phyloP scores from a whole-genome alignment of 139 green algal genomes.

The Tetraselmis chui region DNA sequence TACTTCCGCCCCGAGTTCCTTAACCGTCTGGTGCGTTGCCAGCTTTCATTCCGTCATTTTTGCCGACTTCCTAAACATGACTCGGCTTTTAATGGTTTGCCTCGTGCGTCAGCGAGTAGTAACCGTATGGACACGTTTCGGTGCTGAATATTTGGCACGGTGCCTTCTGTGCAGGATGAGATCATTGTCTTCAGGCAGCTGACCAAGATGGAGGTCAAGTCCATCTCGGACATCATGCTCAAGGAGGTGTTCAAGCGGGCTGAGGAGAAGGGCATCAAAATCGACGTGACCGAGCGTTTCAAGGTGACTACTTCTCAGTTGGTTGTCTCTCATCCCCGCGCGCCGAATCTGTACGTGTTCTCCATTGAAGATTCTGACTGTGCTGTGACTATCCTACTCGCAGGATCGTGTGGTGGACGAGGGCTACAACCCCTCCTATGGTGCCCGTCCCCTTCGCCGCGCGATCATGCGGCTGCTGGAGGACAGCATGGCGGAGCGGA shows the following conservation, averaged over 20 bases:
- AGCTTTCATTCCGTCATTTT: too few relatives aligned
- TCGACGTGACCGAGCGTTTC: slow-evolving; percentile 70
- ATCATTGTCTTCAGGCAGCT: slow-evolving; percentile 99
- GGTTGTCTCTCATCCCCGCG: background rate
- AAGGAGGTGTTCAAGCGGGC: slow-evolving; percentile 84
- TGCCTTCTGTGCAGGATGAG: slow-evolving; percentile 84
- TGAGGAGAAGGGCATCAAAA: slow-evolving; percentile 93
- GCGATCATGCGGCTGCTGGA: slow-evolving; percentile 99
- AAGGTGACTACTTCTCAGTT: too few relatives aligned
- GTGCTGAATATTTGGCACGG: too few relatives aligned
- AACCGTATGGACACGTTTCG: too few relatives aligned
- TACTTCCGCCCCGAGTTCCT: background rate
- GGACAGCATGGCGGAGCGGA: slow-evolving; percentile 91
- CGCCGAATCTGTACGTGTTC: slow-evolving; percentile 15
- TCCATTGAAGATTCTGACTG: slow-evolving; percentile 3
- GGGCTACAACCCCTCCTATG: slow-evolving; percentile 97
- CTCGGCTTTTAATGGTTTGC: too few relatives aligned
- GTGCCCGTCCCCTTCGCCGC: slow-evolving; percentile 89
- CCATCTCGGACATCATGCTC: slow-evolving; percentile 99
- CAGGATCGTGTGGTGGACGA: slow-evolving; percentile 93
- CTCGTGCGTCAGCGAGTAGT: too few relatives aligned
- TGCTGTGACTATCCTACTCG: slow-evolving; percentile 3
- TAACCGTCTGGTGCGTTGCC: too few relatives aligned
- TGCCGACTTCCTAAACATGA: too few relatives aligned
- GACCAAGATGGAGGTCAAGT: slow-evolving; percentile 96